Evolutionary conservation across 2,329 filamentous ascomycete genomes (phyloP).

Genomic region (Colletotrichum endophyticum): DNA sequence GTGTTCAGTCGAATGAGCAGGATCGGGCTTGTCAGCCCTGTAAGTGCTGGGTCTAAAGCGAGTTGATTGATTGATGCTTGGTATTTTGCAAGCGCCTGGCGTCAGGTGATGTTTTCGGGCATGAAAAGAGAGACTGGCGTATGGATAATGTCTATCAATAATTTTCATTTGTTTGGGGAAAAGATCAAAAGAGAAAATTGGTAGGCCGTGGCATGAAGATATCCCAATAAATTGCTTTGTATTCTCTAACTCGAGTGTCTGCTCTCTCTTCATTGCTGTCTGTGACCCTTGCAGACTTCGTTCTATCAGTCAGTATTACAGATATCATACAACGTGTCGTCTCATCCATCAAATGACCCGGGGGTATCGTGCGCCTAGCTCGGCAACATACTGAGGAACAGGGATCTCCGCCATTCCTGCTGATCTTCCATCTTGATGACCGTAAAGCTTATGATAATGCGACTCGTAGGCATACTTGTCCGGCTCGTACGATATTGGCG

Average conservation of each 20-base stretch:
- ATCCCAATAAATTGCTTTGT: background rate
- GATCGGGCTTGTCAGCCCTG: slow-evolving; percentile 15
- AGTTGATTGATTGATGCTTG: background rate
- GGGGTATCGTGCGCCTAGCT: background rate
- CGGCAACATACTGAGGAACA: background rate
- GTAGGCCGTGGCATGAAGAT: background rate
- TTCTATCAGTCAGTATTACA: background rate
- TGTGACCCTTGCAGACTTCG: background rate
- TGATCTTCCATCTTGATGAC: background rate
- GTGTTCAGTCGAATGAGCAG: slow-evolving; percentile 16
- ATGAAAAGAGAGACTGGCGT: background rate
- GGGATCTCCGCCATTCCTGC: background rate
- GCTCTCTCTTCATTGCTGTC: fast-evolving
- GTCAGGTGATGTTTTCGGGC: background rate
- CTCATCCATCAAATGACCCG: background rate
- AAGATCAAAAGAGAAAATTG: background rate
- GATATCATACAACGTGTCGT: background rate
- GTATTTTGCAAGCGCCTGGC: background rate
- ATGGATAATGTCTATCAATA: background rate
- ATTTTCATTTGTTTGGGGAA: background rate
- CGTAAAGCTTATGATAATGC: background rate
- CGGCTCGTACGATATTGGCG: background rate
- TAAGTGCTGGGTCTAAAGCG: background rate
- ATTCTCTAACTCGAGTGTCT: background rate
- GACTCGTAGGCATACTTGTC: background rate